A percentile compares a stretch with the other conserved stretches of the same genome.
Evolutionary conservation across 2,329 filamentous ascomycete genomes (phyloP).

Genomic region (Cadophora sp.): DNA sequence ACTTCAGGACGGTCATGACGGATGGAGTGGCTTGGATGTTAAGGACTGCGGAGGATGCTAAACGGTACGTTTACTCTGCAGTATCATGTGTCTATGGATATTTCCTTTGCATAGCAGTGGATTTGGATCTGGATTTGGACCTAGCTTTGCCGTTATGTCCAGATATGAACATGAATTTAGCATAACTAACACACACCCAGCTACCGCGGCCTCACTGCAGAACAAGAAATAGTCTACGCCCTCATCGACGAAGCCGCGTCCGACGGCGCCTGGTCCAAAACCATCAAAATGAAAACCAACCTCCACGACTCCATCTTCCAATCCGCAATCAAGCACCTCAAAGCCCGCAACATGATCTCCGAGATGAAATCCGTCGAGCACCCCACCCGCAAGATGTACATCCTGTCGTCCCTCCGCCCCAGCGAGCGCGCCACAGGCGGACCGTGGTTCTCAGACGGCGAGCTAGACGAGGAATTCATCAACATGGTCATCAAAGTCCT

Average conservation of each 20-base stretch:
- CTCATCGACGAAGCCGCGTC: constrained; percentile 85
- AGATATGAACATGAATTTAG: background rate
- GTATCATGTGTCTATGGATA: background rate
- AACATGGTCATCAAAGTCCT: constrained; percentile 76
- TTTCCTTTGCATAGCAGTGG: background rate
- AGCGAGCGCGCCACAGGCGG: constrained; percentile 92
- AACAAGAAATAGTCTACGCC: constrained; percentile 84
- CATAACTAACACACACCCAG: constrained; percentile 45
- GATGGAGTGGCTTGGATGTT: constrained; percentile 62
- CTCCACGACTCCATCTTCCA: constrained; percentile 85
- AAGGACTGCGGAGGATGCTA: constrained; percentile 64
- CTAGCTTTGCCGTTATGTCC: background rate
- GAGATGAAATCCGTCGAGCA: constrained; percentile 92
- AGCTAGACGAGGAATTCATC: constrained; percentile 89
- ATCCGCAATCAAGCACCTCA: constrained; percentile 82
- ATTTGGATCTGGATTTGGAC: background rate
- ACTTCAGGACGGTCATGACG: constrained; percentile 58
- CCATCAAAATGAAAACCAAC: constrained; percentile 79
- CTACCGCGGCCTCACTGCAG: constrained; percentile 70
- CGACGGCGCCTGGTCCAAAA: constrained; percentile 90
- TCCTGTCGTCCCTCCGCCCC: constrained; percentile 83
- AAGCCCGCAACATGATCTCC: constrained; percentile 82
- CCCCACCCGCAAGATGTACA: constrained; percentile 94
- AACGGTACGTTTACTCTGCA: constrained; percentile 55
- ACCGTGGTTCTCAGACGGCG: constrained; percentile 91